phyloP scores from a whole-genome alignment of 2,329 filamentous ascomycete species.

The Colletotrichum plurivorum region DNA sequence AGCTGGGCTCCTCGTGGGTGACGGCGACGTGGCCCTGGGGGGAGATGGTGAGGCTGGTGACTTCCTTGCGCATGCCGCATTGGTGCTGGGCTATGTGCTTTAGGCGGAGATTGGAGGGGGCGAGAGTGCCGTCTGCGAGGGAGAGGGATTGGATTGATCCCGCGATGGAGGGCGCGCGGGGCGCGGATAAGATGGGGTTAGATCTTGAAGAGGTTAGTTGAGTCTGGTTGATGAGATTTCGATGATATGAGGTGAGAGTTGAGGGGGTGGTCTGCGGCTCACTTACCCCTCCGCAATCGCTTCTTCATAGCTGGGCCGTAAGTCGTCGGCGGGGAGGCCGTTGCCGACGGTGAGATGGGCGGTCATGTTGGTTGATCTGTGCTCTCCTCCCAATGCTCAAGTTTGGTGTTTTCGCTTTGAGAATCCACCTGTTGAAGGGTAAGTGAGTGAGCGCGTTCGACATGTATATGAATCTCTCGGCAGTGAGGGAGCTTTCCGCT shows the following conservation, averaged over 20 bases:
- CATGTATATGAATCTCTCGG: too few species aligned
- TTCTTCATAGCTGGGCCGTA: slow-evolving; percentile 29
- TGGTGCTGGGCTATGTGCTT: not conserved
- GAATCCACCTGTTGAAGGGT: too few species aligned
- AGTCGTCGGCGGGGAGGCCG: slow-evolving; percentile 12
- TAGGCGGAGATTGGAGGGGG: slow-evolving; percentile 23
- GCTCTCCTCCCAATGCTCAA: too few species aligned
- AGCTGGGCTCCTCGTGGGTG: slow-evolving; percentile 16
- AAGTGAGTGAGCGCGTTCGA: too few species aligned
- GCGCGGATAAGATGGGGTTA: not conserved
- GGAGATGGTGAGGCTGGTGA: slow-evolving; percentile 22
- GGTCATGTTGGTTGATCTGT: slow-evolving; percentile 3
- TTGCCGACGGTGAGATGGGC: not conserved
- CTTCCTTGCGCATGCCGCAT: not conserved
- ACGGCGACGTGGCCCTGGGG: slow-evolving; percentile 20
- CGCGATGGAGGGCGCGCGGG: slow-evolving; percentile 9
- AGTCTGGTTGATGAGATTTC: not conserved
- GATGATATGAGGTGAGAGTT: too few species aligned
- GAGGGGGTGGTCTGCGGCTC: too few species aligned
- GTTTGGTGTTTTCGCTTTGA: too few species aligned
- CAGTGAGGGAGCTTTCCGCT: too few species aligned
- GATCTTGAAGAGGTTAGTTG: slow-evolving; percentile 5
- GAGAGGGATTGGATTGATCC: slow-evolving; percentile 23
- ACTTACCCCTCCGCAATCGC: slow-evolving; percentile 27
- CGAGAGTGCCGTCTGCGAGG: slow-evolving; percentile 15